Evolutionary conservation across 208 protist species (phyloP), one percentile per base, ranked within the genome.

Genomic region (Leishmania lainsoni): DNA sequence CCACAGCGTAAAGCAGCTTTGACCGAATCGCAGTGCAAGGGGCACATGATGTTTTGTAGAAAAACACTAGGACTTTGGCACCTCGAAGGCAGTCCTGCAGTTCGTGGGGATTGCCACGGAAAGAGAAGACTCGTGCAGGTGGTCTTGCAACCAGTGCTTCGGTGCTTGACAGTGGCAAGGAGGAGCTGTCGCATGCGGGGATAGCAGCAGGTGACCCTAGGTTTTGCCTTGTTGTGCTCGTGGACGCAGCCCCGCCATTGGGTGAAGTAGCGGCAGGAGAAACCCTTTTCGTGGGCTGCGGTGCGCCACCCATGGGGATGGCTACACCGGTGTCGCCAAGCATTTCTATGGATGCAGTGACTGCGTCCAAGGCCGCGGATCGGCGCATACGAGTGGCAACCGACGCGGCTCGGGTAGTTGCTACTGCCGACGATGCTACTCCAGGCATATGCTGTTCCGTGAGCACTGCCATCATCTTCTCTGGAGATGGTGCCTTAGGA

Each of bases 11-110:
- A 22, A 85, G 87, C 58, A 98, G 72, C 68, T 83, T 81, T 4
- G 83, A 81, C 1, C 91, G 83, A 42, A 97, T 88, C 32, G 72
- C 78, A 39, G 83, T 74, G 82, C 94, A 97, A 4, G 92, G 93
- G 22, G 75, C 89, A 66, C 94, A 96, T 58, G 86, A 87, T 16
- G 85, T 58, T 32, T 92, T 94, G 84, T 95, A 95, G 77, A 98
- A 97, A 66, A 95, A 95, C 42, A 97, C 91, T 9, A 98, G 58
- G 3, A 86, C 86, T 6, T 81, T 76, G 22, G 84, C 87, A 4
- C 72, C 42, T 2, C 84, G 85, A 0, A 95, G 81, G 29, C 84
- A 65, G 0, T 86, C 75, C 42, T 90, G 73, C 65, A 97, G 93
- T 10, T 93, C 84, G 29, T 81, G 39, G 0, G 88, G 85, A 22